Evolutionary conservation across 768 basidiomycete species (phyloP).

Genomic region (Agrocybe pediades): DNA sequence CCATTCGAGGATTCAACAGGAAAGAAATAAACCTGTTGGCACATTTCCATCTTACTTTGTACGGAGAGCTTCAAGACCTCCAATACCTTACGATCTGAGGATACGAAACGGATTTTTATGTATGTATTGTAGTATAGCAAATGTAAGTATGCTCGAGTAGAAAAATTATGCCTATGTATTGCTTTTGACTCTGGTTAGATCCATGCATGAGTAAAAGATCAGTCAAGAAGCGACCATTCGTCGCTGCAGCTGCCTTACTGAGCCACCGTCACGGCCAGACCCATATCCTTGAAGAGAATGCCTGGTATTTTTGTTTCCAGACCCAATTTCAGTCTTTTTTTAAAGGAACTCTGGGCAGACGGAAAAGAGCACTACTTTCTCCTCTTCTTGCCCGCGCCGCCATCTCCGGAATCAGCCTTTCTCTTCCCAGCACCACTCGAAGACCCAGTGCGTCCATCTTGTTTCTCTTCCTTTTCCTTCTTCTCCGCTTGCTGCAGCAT

Average conservation of each 20-base stretch:
- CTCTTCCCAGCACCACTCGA: neutral
- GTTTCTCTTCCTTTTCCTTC: neutral
- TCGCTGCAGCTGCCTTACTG: too few species aligned
- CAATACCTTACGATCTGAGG: neutral
- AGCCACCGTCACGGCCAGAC: too few species aligned
- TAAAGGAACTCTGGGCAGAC: too few species aligned
- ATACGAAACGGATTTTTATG: neutral
- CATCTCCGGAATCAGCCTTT: neutral
- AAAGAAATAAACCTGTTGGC: slow-evolving; percentile 2
- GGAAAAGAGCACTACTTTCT: neutral
- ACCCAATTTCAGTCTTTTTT: too few species aligned
- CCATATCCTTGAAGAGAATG: neutral
- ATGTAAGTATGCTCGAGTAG: neutral
- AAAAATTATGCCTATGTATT: neutral
- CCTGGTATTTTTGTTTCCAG: too few species aligned
- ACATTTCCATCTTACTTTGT: neutral
- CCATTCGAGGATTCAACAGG: slow-evolving; percentile 8
- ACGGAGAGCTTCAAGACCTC: neutral
- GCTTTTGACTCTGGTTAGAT: too few species aligned
- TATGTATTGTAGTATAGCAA: neutral
- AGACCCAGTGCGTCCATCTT: neutral
- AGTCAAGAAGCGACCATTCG: too few species aligned
- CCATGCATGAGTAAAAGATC: too few species aligned
- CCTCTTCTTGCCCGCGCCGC: neutral
- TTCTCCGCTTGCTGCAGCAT: neutral